Evolutionary conservation across 345 rosid species (phyloP), one percentile per base, ranked within the genome.

Genomic region (Bruguiera gymnorhiza): DNA sequence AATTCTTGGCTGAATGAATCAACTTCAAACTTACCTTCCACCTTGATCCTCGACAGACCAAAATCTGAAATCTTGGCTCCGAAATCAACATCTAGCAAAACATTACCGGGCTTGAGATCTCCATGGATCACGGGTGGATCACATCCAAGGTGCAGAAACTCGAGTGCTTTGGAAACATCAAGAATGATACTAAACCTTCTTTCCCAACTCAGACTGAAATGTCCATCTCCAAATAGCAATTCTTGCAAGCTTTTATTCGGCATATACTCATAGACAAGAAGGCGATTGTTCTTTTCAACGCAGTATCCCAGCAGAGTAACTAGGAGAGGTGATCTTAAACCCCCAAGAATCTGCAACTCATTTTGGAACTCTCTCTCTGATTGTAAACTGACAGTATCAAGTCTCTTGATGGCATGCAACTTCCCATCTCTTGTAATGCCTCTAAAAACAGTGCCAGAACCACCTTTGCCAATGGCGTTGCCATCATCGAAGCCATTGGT

Each of bases 51-150:
- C 21, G 99, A 92, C 83, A 95, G 73, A 27, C 98, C 99, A 48
- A 95, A 95, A 84, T 95, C 99, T 0, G 99, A 90, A 71, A 95
- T 74, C 86, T 87, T 92, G n/a, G 92, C 97, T 55, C 79, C 86
- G 52, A 81, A 86, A 52, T 95, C 96, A 70, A 89, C 83, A 75
- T 92, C 97, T 2, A 95, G 89, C 72, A 95, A 83, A 27, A 92
- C 97, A 77, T 95, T 95, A 67, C 99, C 90, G 0, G 99, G 99
- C 83, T 95, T 95, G 13, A 95, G 80, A 65, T 95, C 99, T 29
- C 99, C 99, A 67, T 95, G 99, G 77, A 95, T 89, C 77, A 95
- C 96, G 0, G 98, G 97, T 10, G 97, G 99, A 57, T 92, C 97
- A 73, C 96, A 92, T 1, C 92, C 98, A 55, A 85, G 78, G 74